Percentiles rank a stretch among this genome's conserved stretches.
Evolutionary conservation across 2,329 filamentous ascomycete species (phyloP).

Genomic region (Paracorniculantispora psalliotae): DNA sequence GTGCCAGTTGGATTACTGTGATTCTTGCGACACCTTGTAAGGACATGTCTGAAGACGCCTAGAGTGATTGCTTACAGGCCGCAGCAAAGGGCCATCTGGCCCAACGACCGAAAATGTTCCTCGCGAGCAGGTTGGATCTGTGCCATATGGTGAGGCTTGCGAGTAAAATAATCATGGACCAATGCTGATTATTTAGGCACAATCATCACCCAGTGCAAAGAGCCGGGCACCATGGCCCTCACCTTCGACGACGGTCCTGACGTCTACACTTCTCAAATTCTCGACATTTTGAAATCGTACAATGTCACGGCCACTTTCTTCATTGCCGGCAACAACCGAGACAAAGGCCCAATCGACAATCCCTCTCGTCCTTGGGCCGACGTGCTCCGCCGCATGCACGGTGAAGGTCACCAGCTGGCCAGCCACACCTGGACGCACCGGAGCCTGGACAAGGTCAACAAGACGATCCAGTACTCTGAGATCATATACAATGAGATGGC

Average conservation of each 20-base stretch:
- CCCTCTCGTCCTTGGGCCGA: constrained; percentile 27
- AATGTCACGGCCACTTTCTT: constrained; percentile 37
- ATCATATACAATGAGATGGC: constrained; percentile 42
- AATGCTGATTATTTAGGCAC: constrained; percentile 22
- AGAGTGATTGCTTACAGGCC: neutral
- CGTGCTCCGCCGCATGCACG: constrained; percentile 37
- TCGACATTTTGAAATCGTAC: constrained; percentile 31
- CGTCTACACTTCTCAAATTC: constrained; percentile 35
- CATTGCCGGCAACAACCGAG: constrained; percentile 37
- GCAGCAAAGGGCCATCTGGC: constrained; percentile 24
- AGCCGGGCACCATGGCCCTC: constrained; percentile 35
- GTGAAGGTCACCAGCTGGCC: constrained; percentile 41
- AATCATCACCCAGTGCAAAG: constrained; percentile 31
- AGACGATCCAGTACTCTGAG: constrained; percentile 31
- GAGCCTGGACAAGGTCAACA: constrained; percentile 33
- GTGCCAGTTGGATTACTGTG: constrained; percentile 36
- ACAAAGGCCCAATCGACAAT: constrained; percentile 38
- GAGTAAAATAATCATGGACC: neutral
- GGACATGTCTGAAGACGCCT: constrained; percentile 2
- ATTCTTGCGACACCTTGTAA: constrained; percentile 38
- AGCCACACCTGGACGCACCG: constrained; percentile 45
- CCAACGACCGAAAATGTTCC: constrained; percentile 26
- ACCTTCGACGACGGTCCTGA: constrained; percentile 46
- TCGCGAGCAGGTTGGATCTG: constrained; percentile 28
- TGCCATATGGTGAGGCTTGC: constrained; percentile 32